Base-by-base conservation (phyloP, 148 eudicot species). In the Tetragonia tetragonoides region DNA sequence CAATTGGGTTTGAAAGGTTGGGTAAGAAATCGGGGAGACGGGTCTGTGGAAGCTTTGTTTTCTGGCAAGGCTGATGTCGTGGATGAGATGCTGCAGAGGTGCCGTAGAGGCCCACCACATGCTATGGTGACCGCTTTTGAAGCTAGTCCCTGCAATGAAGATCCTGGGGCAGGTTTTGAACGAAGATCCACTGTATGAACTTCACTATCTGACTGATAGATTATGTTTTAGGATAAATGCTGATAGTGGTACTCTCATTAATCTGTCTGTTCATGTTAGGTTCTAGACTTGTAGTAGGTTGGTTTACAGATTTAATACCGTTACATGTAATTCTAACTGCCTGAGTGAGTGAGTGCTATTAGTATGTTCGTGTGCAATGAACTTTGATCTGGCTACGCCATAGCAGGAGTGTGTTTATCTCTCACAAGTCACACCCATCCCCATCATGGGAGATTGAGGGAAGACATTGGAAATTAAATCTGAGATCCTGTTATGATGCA, bases 41-140 rank as follows among this genome's bases (percentile, higher is more conserved):
- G 99, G 21, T 85, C 99, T 1, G 97, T 95, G 39, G 99, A 95
- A 85, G 97, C 97, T 40, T 72, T 93, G 66, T 90, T 91, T 71
- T 90, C 91, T 0, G 99, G 97, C 44, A 83, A 68, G 64, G 61
- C 86, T 20, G 91, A 87, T 49, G 86, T 82, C 75, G 93, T 91
- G 73, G 91, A 88, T 75, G 97, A 91, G 86, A 95, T 95, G 95
- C 81, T 87, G 90, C 87, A 87, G 80, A 88, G 91, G 54, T 95
- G 97, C 75, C 83, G 93, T 49, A 80, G 91, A 47, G 97, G 99
- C 24, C 97, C 99, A 28, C 89, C 89, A 3, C 85, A 78, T 38
- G 92, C 98, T 10, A 83, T 85, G 83, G 98, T 90, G 15, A 95
- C 97, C 21, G 88, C 88, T 56, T 71, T 95, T 54, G 78, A 90